Percentiles rank a stretch among this genome's conserved stretches.
These are phyloP conservation scores for Tremella fuciformis DNA, from an alignment of 768 basidiomycete genomes.

Conservation along the genomic window DNA sequence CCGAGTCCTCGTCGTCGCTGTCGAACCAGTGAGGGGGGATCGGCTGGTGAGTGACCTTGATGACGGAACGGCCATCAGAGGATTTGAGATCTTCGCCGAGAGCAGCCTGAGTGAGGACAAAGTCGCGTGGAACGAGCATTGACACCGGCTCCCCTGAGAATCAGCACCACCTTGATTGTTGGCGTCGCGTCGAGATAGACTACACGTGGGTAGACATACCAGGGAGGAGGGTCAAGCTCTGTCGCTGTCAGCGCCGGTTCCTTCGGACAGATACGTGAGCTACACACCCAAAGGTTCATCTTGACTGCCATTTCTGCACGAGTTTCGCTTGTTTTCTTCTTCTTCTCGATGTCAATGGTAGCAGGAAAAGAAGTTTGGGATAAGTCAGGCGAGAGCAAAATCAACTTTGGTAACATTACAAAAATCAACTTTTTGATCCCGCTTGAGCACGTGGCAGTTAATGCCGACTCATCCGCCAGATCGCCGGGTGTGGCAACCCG, in stretches of 20 bases:
- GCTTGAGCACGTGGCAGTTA: not conserved
- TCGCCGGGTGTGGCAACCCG: not conserved
- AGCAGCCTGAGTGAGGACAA: slow-evolving; percentile 77
- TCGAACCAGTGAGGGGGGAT: slow-evolving; percentile 42
- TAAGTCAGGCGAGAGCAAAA: not conserved
- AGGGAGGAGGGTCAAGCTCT: slow-evolving; percentile 42
- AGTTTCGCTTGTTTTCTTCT: slow-evolving; percentile 2
- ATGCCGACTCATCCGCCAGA: not conserved
- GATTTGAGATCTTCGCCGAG: slow-evolving; percentile 72
- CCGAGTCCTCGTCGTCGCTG: slow-evolving; percentile 41
- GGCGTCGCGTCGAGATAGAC: not conserved
- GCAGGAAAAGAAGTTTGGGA: slow-evolving; percentile 1
- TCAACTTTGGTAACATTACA: slow-evolving; percentile 12
- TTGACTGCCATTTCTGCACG: slow-evolving; percentile 39
- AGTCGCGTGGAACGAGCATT: slow-evolving; percentile 63
- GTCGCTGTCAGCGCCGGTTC: not conserved
- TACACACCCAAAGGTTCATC: slow-evolving; percentile 43
- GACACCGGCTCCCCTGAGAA: slow-evolving; percentile 55
- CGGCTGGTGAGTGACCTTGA: slow-evolving; percentile 52
- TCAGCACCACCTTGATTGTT: slow-evolving; percentile 8
- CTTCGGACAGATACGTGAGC: not conserved
- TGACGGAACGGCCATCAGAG: slow-evolving; percentile 53
- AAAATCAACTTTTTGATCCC: slow-evolving; percentile 12
- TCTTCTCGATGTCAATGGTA: not conserved
- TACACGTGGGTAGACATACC: slow-evolving; percentile 7